Percentiles rank a stretch among this genome's conserved stretches.
Evolutionary conservation across 2,329 filamentous ascomycete species (phyloP).

Genomic region (Bipolaris victoriae): DNA sequence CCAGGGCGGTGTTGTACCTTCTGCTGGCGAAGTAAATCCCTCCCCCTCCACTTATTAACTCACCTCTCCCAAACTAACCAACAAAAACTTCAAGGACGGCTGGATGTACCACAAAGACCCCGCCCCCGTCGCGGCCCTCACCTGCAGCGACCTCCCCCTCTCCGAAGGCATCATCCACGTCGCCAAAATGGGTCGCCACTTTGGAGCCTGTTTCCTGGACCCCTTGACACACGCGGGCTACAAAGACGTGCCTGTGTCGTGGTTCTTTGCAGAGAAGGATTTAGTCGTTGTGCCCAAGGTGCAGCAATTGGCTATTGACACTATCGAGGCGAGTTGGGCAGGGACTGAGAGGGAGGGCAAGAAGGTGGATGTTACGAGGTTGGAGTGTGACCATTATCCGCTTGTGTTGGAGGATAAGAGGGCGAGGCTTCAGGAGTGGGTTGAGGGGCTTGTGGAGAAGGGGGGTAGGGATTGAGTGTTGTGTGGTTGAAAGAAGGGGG

Average conservation of each 20-base stretch:
- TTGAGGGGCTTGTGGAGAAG: conserved; percentile 24
- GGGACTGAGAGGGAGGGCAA: conserved; percentile 35
- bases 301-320: conserved; percentile 46
- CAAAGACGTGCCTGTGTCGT: conserved; percentile 51
- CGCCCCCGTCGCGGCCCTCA: conserved; percentile 7
- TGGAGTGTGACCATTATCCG: conserved; percentile 48
- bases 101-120: conserved; percentile 23
- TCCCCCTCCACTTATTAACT: background rate
- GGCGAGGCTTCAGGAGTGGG: conserved; percentile 36
- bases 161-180: conserved; percentile 23
- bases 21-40: conserved; percentile 19
- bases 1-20: background rate
- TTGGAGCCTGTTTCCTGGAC: conserved; percentile 41
- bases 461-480: background rate
- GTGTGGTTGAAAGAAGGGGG: too few relatives aligned
- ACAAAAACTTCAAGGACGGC: conserved; percentile 9
- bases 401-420: conserved; percentile 28
- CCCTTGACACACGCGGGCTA: conserved; percentile 51
- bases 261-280: conserved; percentile 50
- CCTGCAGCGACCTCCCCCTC: conserved; percentile 26
- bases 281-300: conserved; percentile 34
- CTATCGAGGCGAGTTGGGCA: conserved; percentile 43
- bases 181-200: conserved; percentile 39
- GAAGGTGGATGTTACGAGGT: conserved; percentile 49
- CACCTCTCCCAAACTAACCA: background rate